phyloP scores from a whole-genome alignment of 805 yeast genomes.

The Wickerhamomyces ciferrii region DNA sequence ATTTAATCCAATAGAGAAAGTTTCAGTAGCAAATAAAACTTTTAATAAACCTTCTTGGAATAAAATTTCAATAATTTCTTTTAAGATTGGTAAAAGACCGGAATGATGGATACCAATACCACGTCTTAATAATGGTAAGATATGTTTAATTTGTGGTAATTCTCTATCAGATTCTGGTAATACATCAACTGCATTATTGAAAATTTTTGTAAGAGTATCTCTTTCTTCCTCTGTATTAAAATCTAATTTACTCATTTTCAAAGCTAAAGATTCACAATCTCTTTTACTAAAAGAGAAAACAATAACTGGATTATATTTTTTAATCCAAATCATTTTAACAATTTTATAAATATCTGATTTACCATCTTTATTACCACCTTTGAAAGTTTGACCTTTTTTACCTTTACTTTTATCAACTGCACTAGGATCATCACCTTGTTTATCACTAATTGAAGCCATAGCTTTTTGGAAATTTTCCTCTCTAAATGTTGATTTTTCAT shows the following conservation, averaged over 20 bases:
- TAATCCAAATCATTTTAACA: conserved; percentile 96
- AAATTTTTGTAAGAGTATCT: conserved; percentile 83
- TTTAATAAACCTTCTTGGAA: conserved; percentile 96
- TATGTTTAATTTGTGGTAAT: conserved; percentile 90
- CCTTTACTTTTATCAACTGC: conserved; percentile 54
- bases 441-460: conserved; percentile 86
- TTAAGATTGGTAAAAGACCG: conserved; percentile 87
- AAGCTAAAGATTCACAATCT: conserved; percentile 91
- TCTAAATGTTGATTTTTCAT: conserved; percentile 91
- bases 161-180: conserved; percentile 89
- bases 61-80: conserved; percentile 91
- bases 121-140: conserved; percentile 81
- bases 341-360: conserved; percentile 90
- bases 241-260: conserved; percentile 93
- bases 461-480: conserved; percentile 99
- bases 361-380: conserved; percentile 78
- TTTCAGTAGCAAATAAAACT: conserved; percentile 95
- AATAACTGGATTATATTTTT: conserved; percentile 95
- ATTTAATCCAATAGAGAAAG: conserved; percentile 95
- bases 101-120: conserved; percentile 99
- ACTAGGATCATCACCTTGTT: conserved; percentile 78
- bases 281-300: conserved; percentile 97
- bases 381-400: conserved; percentile 74
- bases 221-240: conserved; percentile 94
- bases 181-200: conserved; percentile 81